Evolutionary conservation across 164 flowering plant species (phyloP), one percentile per base, ranked within the genome.

Genomic region (Hamamelis virginiana): DNA sequence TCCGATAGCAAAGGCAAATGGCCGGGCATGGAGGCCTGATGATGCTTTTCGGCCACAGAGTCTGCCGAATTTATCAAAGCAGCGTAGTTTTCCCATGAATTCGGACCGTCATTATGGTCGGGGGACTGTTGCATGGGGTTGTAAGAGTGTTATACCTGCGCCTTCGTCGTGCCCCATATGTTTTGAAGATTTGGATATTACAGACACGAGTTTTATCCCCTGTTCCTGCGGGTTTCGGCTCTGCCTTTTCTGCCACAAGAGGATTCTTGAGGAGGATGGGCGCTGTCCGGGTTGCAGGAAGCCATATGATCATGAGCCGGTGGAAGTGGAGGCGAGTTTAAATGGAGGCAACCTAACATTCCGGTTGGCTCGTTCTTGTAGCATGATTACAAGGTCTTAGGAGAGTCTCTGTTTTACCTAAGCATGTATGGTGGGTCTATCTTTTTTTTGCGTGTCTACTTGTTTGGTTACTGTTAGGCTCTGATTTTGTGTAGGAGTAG

Each of bases 231-330:
- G 98, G 4, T 94, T 90, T 70, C 84, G 86, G 46, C 91, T 94
- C 23, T 94, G 97, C 76, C 91, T 92, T 33, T 94, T 94, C 82
- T 94, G 97, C 73, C 92, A 92, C 84, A 92, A 94, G 83, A 86
- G 88, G 80, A 91, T 92, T 74, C 90, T 89, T 26, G 95, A 88
- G 76, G 91, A 78, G 15, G 98, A 92, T 78, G 87, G 86, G 16
- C 96, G 98, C 22, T 94, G 98, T 78, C 98, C 97, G 0, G 96
- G 92, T 1, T 94, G 97, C 80, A 83, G 96, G 83, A 88, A 86
- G 78, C 87, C 77, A 1, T 92, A 91, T 69, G 79, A 76, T 41
- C 48, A 19, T n/a, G 75, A 75, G 23, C 64, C 81, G 11, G 69
- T 70, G 44, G 82, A 81, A 15, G 77, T 72, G 28, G 87, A 86